Evolutionary conservation across 352 stramenopile genomes (phyloP).

Genomic region (Phytophthora pseudosyringae): DNA sequence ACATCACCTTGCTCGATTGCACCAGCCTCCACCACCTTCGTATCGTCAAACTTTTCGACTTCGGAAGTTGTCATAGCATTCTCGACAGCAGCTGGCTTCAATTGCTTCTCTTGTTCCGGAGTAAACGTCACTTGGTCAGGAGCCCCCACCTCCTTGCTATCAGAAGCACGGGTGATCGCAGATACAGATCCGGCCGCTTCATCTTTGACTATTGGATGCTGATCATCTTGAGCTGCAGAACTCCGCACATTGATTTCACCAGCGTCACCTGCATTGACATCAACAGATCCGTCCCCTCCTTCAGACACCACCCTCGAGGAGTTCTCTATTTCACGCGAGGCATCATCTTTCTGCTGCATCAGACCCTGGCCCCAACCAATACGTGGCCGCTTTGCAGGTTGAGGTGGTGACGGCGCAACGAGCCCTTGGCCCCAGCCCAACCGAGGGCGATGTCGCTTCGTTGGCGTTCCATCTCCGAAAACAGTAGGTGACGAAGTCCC

Average conservation of each 20-base stretch:
- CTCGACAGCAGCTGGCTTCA: slow-evolving; percentile 1
- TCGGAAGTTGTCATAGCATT: background rate
- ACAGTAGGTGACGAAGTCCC: slow-evolving; percentile 20
- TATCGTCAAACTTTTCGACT: slow-evolving; percentile 6
- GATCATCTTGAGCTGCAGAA: slow-evolving; percentile 1
- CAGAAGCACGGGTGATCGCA: background rate
- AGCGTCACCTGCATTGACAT: slow-evolving; percentile 15
- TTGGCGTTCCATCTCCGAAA: slow-evolving; percentile 40
- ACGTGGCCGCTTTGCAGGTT: slow-evolving; percentile 73
- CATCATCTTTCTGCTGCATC: slow-evolving; percentile 48
- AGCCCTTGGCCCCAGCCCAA: slow-evolving; percentile 87
- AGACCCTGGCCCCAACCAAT: slow-evolving; percentile 86
- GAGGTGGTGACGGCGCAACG: slow-evolving; percentile 63
- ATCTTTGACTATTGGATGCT: background rate
- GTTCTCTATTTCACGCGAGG: slow-evolving; percentile 17
- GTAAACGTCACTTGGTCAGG: slow-evolving; percentile 6
- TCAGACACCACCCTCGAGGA: slow-evolving; percentile 2
- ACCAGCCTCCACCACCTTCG: slow-evolving; percentile 6
- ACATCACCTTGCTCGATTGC: slow-evolving; percentile 17
- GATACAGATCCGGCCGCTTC: slow-evolving; percentile 4
- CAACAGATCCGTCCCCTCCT: background rate
- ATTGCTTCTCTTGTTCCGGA: slow-evolving; percentile 19
- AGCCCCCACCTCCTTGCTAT: background rate
- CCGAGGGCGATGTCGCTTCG: slow-evolving; percentile 68
- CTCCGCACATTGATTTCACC: slow-evolving; percentile 2